phyloP scores from a whole-genome alignment of 805 yeast species.

The Candida ovalis region DNA sequence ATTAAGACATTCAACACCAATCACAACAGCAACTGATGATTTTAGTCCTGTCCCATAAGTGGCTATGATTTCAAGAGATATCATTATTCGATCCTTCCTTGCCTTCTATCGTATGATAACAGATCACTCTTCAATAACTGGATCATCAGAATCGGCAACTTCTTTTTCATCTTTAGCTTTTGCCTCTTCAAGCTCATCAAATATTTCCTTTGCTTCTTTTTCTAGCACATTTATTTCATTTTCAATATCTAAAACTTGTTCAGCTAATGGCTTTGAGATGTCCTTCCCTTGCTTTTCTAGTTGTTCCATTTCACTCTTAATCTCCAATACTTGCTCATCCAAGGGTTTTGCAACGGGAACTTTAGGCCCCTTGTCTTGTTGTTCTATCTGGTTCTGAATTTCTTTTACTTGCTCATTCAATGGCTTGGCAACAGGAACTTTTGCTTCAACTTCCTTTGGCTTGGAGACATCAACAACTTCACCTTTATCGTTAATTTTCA shows the following conservation, averaged over 20 bases:
- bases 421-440: conserved; percentile 26
- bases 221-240: conserved; percentile 6
- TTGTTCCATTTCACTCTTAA: conserved; percentile 9
- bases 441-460: conserved; percentile 9
- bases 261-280: not conserved
- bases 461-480: not conserved
- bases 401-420: conserved; percentile 22
- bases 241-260: conserved; percentile 21
- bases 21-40: too few species aligned
- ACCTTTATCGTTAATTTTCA: conserved; percentile 1
- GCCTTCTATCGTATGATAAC: too few species aligned
- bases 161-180: not conserved
- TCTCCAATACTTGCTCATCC: conserved; percentile 18
- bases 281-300: conserved; percentile 3
- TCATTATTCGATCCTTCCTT: too few species aligned
- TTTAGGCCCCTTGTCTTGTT: conserved; percentile 1
- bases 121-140: too few species aligned
- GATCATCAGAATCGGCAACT: not conserved
- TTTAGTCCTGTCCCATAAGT: too few species aligned
- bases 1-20: too few species aligned
- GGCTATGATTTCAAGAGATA: too few species aligned
- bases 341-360: not conserved
- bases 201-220: conserved; percentile 4
- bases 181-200: not conserved
- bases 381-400: conserved; percentile 12